Evolutionary conservation across 169 alveolate species (phyloP), one percentile per base, ranked within the genome.

Genomic region (Condylostoma magnum): DNA sequence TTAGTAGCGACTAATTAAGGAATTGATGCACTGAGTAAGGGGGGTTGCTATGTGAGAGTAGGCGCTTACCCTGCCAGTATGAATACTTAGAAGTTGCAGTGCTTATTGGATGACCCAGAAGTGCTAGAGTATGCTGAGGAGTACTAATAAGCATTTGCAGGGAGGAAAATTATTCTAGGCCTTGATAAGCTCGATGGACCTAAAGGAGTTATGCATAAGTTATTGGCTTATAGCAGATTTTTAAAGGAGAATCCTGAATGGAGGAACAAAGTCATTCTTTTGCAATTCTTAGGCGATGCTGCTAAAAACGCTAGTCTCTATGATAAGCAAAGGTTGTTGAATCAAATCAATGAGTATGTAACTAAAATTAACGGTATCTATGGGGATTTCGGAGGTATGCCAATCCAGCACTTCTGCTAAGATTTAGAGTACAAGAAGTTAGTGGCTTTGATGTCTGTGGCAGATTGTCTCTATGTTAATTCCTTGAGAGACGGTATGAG

Each of bases 151-250:
- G 48, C 48, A 8, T 55, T 25, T 48, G 47, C 4, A 22, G 67
- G 67, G 15, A 55, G 6, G 48, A 55, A 55, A 15, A 55, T 55
- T 15, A 28, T 55, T 10, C 48, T 55, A 10, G 67, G 67, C 20
- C 25, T 55, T 10, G 67, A 55, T 15, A 55, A 55, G 47, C 48
- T 55, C 5, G 67, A 55, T 25, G 6, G n/a, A 8, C 20, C 46
- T 6, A 55, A 33, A 20, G 67, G 67, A 20, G 6, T 55, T 8
- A 25, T 55, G 8, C 67, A 55, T 6, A 55, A 55, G 48, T 15
- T 55, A 5, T 36, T 48, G 6, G 67, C 67, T 28, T 55, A 25
- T n/a, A 15, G 6, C 4, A 6, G 15, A 15, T 55, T 55, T 15
- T 18, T 55, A 5, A 22, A 55, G 15, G 8, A 55, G 5, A 5